A percentile compares a stretch with the other conserved stretches of the same genome.
These are phyloP conservation scores for Monosiga brevicollis DNA, from an alignment of 78 protist genomes.

Conservation along the genomic window DNA sequence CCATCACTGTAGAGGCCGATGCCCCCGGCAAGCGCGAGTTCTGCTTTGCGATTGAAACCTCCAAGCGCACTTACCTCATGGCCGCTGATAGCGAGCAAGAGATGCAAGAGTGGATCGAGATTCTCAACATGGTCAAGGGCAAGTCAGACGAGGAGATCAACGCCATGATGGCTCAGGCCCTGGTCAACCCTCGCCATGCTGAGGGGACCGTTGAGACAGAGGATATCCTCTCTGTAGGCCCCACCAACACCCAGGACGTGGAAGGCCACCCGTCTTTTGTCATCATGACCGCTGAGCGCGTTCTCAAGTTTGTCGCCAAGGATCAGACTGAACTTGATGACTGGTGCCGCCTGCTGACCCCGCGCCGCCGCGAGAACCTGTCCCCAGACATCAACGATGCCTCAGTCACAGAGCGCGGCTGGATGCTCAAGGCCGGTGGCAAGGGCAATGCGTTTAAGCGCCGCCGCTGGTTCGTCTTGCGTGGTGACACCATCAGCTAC, in stretches of 20 bases:
- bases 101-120: neutral
- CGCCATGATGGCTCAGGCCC: neutral
- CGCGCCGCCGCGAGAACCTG: neutral
- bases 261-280: neutral
- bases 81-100: neutral
- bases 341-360: neutral
- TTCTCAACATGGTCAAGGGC: neutral
- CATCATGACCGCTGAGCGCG: neutral
- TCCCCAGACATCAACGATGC: neutral
- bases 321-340: neutral
- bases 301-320: neutral
- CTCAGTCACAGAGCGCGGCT: neutral
- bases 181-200: neutral
- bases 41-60: neutral
- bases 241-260: neutral
- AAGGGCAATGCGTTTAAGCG: neutral
- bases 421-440: slow-evolving; percentile 6
- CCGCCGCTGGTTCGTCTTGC: neutral
- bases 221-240: neutral
- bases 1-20: neutral
- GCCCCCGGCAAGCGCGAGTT: neutral
- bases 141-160: neutral
- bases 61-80: slow-evolving; percentile 11
- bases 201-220: neutral
- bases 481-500: neutral